Percentiles rank a stretch among this genome's conserved stretches.
Evolutionary conservation across 2,329 filamentous ascomycete species (phyloP).

Genomic region (Hymenoscyphus repandus): DNA sequence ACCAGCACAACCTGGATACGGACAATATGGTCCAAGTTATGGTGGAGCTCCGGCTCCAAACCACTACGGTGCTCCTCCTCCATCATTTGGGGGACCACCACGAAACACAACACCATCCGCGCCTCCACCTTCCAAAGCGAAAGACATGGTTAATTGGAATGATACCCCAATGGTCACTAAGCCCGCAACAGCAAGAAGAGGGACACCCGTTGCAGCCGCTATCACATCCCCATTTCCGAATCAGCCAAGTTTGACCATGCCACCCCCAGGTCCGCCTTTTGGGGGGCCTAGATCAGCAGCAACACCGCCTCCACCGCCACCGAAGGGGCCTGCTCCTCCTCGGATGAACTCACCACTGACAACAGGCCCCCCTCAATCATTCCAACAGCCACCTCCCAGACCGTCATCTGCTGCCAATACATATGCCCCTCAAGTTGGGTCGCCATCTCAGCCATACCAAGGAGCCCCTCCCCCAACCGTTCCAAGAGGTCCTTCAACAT

Average conservation of each 20-base stretch:
- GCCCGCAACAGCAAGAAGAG: slow-evolving; percentile 61
- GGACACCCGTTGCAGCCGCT: slow-evolving; percentile 56
- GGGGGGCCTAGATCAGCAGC: slow-evolving; percentile 54
- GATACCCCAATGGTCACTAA: slow-evolving; percentile 85
- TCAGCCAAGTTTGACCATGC: slow-evolving; percentile 44
- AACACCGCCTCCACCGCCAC: slow-evolving; percentile 75
- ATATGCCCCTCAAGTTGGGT: slow-evolving; percentile 53
- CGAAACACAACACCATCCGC: slow-evolving; percentile 64
- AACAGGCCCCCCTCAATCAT: slow-evolving; percentile 45
- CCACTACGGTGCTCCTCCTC: slow-evolving; percentile 10
- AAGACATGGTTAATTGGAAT: slow-evolving; percentile 82
- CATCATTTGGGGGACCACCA: slow-evolving; percentile 32
- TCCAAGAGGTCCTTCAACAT: slow-evolving; percentile 75
- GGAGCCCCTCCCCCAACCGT: slow-evolving; percentile 50
- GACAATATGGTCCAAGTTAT: slow-evolving; percentile 32
- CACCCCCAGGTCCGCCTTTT: slow-evolving; percentile 54
- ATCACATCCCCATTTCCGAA: slow-evolving; percentile 73
- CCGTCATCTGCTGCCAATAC: slow-evolving; percentile 54
- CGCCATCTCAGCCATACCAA: slow-evolving; percentile 36
- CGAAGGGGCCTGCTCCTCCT: slow-evolving; percentile 68
- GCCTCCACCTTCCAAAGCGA: slow-evolving; percentile 63
- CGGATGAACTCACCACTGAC: slow-evolving; percentile 68
- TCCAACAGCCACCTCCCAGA: slow-evolving; percentile 39
- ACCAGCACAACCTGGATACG: slow-evolving; percentile 33
- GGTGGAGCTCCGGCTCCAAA: slow-evolving; percentile 27